These are phyloP conservation scores for Penicillium sp. DNA, from an alignment of 2,329 filamentous ascomycete genomes.

Conservation along the genomic window DNA sequence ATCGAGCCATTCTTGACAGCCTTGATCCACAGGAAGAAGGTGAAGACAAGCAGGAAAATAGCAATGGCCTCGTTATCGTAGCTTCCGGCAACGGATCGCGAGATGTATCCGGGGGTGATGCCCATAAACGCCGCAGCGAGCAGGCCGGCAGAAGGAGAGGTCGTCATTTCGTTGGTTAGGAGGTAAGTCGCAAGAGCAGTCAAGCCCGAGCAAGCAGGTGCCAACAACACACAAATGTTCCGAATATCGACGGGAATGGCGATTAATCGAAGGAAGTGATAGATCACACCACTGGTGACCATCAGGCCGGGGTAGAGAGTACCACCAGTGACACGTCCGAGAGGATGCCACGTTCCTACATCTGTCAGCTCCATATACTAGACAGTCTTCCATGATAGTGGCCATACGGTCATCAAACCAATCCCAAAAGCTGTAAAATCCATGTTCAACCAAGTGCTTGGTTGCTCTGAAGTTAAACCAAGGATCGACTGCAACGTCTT, in stretches of 20 bases:
- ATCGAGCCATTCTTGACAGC: constrained; percentile 93
- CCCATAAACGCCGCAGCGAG: constrained; percentile 96
- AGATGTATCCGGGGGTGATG: constrained; percentile 96
- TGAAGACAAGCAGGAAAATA: constrained; percentile 97
- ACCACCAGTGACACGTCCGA: constrained; percentile 95
- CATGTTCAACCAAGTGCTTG: constrained; percentile 94
- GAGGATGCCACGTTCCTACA: constrained; percentile 90
- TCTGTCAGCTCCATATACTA: constrained; percentile 18
- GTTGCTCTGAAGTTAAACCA: constrained; percentile 99
- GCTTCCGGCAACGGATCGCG: constrained; percentile 91
- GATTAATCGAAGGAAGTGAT: constrained; percentile 84
- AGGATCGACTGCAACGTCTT: constrained; percentile 70
- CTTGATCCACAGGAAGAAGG: constrained; percentile 99
- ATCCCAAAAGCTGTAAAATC: constrained; percentile 99
- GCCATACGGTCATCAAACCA: constrained; percentile 94
- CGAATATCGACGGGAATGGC: constrained; percentile 95
- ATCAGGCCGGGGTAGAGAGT: constrained; percentile 98
- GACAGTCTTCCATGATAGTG: constrained; percentile 4
- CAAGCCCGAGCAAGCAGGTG: constrained; percentile 88
- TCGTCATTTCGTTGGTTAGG: constrained; percentile 93
- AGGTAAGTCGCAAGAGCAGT: constrained; percentile 93
- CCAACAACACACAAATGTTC: constrained; percentile 96
- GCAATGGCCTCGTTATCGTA: constrained; percentile 99
- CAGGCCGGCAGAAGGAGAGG: constrained; percentile 90
- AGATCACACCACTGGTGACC: constrained; percentile 97